Evolutionary conservation across 257 asterid genomes (phyloP).

Genomic region (Solanum etuberosum): DNA sequence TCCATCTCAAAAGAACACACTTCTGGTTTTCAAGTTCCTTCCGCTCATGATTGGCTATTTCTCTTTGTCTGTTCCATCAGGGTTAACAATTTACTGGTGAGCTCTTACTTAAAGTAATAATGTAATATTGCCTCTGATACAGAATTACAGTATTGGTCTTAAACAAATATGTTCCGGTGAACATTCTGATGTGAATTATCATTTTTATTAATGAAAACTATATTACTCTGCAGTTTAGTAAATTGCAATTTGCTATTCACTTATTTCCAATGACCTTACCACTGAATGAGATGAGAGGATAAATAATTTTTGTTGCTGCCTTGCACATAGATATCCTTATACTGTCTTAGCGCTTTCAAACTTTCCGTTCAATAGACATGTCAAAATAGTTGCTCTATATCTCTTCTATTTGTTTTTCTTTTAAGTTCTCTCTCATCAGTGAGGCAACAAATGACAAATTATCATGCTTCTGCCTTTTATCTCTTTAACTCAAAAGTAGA

Average conservation of each 20-base stretch:
- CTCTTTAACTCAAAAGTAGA: background rate
- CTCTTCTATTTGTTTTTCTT: background rate
- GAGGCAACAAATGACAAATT: background rate
- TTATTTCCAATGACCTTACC: background rate
- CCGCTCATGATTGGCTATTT: slow-evolving; percentile 99
- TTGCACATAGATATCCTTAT: background rate
- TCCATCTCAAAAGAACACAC: slow-evolving; percentile 94
- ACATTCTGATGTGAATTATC: background rate
- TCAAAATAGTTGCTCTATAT: background rate
- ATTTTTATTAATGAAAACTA: background rate
- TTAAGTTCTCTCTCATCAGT: background rate
- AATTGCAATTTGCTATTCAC: background rate
- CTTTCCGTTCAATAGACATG: background rate
- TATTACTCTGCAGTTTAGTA: background rate
- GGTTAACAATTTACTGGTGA: slow-evolving; percentile 96
- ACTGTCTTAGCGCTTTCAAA: background rate
- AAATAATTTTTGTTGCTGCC: background rate
- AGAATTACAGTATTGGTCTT: background rate
- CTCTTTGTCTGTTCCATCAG: slow-evolving; percentile 96
- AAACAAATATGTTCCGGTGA: background rate
- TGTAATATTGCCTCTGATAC: background rate
- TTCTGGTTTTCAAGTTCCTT: slow-evolving; percentile 84
- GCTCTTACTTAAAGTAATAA: background rate
- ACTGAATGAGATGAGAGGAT: background rate
- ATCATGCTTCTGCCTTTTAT: background rate